Base-by-base conservation (phyloP, 768 basidiomycete species). In the Porpolomopsis calyptriformis region DNA sequence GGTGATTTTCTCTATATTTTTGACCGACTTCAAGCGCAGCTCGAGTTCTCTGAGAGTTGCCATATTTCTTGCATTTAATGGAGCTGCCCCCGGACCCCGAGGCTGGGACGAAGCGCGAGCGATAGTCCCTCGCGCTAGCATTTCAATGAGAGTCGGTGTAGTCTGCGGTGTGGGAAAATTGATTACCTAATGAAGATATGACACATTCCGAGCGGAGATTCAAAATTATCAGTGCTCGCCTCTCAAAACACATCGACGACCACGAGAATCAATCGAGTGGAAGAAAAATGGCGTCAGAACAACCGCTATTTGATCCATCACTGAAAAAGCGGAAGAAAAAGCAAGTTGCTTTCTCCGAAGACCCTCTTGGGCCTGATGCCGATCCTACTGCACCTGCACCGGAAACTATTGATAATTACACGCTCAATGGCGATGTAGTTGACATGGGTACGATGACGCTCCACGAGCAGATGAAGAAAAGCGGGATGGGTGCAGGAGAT, bases 1-100 rank as follows among this genome's bases (percentile, higher is more conserved):
- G 50, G 94, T 97, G 73, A 99, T 97, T 86, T 98, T 98, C 78
- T 96, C 90, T 64, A 94, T 94, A 73, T 96, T 96, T 66, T 77
- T 76, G 60, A 97, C 94, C 39, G 91, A 96, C 80, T 94, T 89
- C 68, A 88, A 77, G 57, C 94, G 83, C 64, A 89, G 67, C 74
- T 99, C 94, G 60, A 99, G 86, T 72, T 99, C 94, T 54, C 92
- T 85, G 54, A 99, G 82, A 50, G 96, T 98, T 34, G 94, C 96
- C 92, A 91, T 90, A 68, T 85, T 90, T 58, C 86, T 80, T 59
- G 82, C 78, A 54, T 65, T 64, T 34, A 61, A 56, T 54, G 77
- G 73, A 46, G 70, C 68, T 49, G 69, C 68, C 49, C 63, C 64
- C 56, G 65, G 58, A 33, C 62, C 55, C 41, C 55, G 50, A 34